These are phyloP conservation scores for Pyrus pyrifolia DNA, from an alignment of 306 rosid genomes.

Conservation along the genomic window DNA sequence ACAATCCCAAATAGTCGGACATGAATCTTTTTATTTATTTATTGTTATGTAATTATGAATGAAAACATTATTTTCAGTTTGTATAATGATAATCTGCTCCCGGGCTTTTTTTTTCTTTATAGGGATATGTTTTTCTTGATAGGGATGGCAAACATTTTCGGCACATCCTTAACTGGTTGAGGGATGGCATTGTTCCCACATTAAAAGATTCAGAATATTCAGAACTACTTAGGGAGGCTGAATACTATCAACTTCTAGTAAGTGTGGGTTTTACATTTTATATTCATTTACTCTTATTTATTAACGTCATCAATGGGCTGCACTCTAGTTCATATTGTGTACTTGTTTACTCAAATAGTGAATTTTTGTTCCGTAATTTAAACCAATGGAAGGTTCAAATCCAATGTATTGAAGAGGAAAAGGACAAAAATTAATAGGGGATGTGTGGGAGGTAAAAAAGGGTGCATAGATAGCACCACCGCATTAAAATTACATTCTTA, in stretches of 20 bases:
- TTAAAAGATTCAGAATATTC: slow-evolving; percentile 49
- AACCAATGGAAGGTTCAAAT: neutral
- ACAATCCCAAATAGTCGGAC: neutral
- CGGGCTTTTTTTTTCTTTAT: slow-evolving; percentile 28
- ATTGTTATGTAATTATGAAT: neutral
- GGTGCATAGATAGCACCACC: too few species aligned
- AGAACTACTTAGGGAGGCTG: slow-evolving; percentile 80
- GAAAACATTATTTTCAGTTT: neutral
- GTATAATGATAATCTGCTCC: neutral
- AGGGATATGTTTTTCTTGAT: slow-evolving; percentile 84
- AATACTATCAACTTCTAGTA: slow-evolving; percentile 82
- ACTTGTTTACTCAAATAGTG: neutral
- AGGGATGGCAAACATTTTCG: slow-evolving; percentile 89
- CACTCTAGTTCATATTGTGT: neutral
- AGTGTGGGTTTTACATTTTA: slow-evolving; percentile 15
- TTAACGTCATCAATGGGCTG: neutral
- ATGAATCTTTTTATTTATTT: neutral
- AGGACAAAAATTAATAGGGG: too few species aligned
- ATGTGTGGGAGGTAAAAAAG: too few species aligned
- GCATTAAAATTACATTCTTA: neutral
- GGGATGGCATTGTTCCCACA: slow-evolving; percentile 72
- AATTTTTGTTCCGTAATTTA: neutral
- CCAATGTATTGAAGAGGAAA: neutral
- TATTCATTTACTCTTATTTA: neutral
- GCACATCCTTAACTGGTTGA: slow-evolving; percentile 91